Base-by-base conservation (phyloP, 192 early-diverging fungal genomes). In the Coemansia sp. region DNA sequence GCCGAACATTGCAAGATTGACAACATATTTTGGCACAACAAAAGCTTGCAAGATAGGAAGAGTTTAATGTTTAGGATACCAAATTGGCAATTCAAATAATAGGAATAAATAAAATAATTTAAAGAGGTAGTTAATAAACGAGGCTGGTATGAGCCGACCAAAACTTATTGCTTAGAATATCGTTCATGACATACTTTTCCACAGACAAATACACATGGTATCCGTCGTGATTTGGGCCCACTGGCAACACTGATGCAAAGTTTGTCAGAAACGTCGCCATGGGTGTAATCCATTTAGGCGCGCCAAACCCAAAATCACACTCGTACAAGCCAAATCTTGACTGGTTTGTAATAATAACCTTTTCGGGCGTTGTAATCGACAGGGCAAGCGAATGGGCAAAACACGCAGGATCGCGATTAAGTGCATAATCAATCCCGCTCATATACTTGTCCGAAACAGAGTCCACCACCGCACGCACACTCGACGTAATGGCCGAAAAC, bases 271-370 rank as follows among this genome's bases (percentile, higher is more conserved):
- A 71, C 8, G 45, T 47, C 19, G 54, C 31, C 57, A 59, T n/a
- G 9, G 57, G 49, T 17, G 61, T 26, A 16, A 71, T 29, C 69
- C 69, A 71, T n/a, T 38, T 2, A 4, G 69, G 69, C 2, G 49
- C 25, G 21, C 72, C 72, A 9, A 16, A n/a, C 8, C 72, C 72
- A 67, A 74, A 74, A 48, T 74, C 72, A 6, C 57, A 27, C 12
- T 19, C 51, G 41, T 68, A 68, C 21, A 67, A 51, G 2, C 45
- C 35, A 25, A 68, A 74, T 6, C 65, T 61, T 26, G 72, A 41
- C 38, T 68, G 65, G 51, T 64, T 74, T n/a, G 65, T 64, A 3
- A 63, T 59, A n/a, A 54, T 52, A 16, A 61, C 17, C 10, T 39
- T 58, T 21, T 57, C 38, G 8, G 53, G 31, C 3, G 45, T 48